Evolutionary conservation across 805 yeast genomes (phyloP).

Genomic region (Lachancea lanzarotensis): DNA sequence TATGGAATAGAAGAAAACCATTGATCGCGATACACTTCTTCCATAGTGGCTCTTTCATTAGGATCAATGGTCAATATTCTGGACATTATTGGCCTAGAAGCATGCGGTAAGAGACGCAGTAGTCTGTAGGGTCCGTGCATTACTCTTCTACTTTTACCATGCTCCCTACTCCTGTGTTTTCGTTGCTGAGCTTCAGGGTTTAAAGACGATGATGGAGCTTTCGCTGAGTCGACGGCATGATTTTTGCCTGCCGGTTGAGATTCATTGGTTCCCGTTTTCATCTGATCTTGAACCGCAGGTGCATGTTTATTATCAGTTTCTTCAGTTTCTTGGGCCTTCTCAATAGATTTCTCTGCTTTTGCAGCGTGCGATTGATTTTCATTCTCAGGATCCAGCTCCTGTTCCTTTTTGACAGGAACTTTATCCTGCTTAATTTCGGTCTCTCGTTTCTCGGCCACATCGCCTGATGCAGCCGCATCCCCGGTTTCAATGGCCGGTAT

Average conservation of each 20-base stretch:
- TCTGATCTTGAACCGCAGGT: not conserved
- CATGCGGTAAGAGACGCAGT: constrained; percentile 76
- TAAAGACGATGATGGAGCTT: not conserved
- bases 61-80: constrained; percentile 61
- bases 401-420: not conserved
- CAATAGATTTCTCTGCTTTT: not conserved
- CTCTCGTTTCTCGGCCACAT: not conserved
- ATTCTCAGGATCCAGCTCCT: not conserved
- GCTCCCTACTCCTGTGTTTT: constrained; percentile 1
- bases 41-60: constrained; percentile 53
- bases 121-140: constrained; percentile 80
- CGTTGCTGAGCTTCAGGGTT: not conserved
- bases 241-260: not conserved
- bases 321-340: not conserved
- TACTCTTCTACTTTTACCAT: constrained; percentile 39
- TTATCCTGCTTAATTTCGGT: not conserved
- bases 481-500: not conserved
- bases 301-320: not conserved
- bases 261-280: not conserved
- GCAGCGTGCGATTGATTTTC: not conserved
- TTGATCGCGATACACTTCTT: constrained; percentile 58
- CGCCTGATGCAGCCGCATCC: not conserved
- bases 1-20: constrained; percentile 61
- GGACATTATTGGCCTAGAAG: constrained; percentile 69
- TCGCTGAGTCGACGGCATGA: not conserved